Base-by-base conservation (phyloP, 2,329 filamentous ascomycete species). In the Sordariomycetes sp. region DNA sequence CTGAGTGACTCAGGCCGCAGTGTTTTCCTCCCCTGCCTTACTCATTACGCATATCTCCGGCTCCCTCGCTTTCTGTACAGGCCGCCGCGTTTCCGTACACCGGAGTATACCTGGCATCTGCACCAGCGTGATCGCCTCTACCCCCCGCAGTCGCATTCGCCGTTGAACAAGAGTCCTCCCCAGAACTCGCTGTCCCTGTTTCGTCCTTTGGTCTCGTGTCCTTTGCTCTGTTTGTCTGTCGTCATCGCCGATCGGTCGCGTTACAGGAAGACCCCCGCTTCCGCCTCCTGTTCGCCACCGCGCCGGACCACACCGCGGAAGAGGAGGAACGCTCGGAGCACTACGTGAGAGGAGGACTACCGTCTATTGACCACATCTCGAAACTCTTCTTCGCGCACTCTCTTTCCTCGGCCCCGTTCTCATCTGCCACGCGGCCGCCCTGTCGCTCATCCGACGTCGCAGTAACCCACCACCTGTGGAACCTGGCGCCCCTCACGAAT, bases 1-100 rank as follows among this genome's bases (percentile, higher is more conserved):
- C n/a, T 48, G 40, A 54, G 57, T 59, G 57, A 59, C 52, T 58
- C 56, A 58, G 51, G 56, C 56, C 54, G 56, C 50, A 48, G 34
- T 16, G 7, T 53, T 50, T 24, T 10, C 18, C 14, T n/a, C 12
- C 5, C 18, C 46, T 24, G 20, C 46, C n/a, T n/a, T n/a, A n/a
- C n/a, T n/a, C n/a, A n/a, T 22, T 50, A 24, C 20, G 46, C 46
- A 50, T 22, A 20, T 50, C 11, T 50, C 46, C n/a, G 22, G 20
- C 20, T 11, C 14, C 43, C 8, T 11, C 43, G 12, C 14, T 4
- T 4, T 43, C 6, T 43, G 14, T 43, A 43, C 46, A 50, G n/a
- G 46, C 46, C 22, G 46, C 46, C 5, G 20, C 46, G 18, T 16
- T 46, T 46, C 18, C 40, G 40, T 46, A 46, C 8, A 46, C 40